Evolutionary conservation across 2,329 filamentous ascomycete species (phyloP).

Genomic region (Trichoderma afroharzianum): DNA sequence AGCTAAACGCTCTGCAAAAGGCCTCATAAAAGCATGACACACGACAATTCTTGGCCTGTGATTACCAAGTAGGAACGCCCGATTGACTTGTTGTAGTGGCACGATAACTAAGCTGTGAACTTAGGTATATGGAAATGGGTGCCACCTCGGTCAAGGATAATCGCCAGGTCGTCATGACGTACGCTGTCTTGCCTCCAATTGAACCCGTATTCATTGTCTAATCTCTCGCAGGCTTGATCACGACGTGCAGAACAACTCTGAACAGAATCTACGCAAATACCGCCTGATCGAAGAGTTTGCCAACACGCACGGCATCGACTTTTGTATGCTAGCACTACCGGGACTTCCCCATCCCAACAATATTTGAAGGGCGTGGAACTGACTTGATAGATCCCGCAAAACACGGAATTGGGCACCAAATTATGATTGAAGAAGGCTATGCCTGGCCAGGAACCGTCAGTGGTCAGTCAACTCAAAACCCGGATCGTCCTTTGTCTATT

Average conservation of each 20-base stretch:
- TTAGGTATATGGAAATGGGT: slow-evolving; percentile 68
- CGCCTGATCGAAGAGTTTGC: slow-evolving; percentile 78
- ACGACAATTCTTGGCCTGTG: slow-evolving; percentile 79
- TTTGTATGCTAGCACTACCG: slow-evolving; percentile 42
- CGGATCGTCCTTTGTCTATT: background rate
- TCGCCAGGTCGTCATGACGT: slow-evolving; percentile 62
- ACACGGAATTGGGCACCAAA: slow-evolving; percentile 83
- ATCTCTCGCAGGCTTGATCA: slow-evolving; percentile 61
- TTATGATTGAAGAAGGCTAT: slow-evolving; percentile 77
- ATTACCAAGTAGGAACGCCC: slow-evolving; percentile 48
- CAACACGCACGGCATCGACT: slow-evolving; percentile 68
- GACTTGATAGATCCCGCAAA: slow-evolving; percentile 56
- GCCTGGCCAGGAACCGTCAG: slow-evolving; percentile 78
- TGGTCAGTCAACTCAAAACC: background rate
- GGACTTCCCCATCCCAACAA: background rate
- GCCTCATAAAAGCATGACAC: slow-evolving; percentile 76
- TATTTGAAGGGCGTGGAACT: background rate
- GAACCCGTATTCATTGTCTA: background rate
- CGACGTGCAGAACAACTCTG: slow-evolving; percentile 79
- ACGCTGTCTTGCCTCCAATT: background rate
- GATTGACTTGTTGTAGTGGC: background rate
- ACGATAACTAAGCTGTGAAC: background rate
- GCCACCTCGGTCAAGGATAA: slow-evolving; percentile 43
- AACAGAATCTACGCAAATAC: slow-evolving; percentile 81
- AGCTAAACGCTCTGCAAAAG: background rate